Evolutionary conservation across 164 flowering plant genomes (phyloP).

Genomic region (Chloranthus sessilifolius): DNA sequence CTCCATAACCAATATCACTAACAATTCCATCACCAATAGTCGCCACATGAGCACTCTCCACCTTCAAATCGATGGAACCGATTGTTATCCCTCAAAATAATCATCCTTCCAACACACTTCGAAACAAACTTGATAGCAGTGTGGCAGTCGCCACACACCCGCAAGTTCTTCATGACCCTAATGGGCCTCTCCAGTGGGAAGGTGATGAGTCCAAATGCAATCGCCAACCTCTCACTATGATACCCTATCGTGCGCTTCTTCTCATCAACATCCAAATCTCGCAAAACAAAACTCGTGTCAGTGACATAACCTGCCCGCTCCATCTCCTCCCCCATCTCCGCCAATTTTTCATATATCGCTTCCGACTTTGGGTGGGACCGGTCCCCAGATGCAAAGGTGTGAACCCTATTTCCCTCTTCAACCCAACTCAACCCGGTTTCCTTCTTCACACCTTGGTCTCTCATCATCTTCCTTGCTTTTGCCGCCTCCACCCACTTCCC

Average conservation of each 20-base stretch:
- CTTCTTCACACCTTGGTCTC: conserved; percentile 76
- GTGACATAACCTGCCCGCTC: conserved; percentile 72
- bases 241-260: conserved; percentile 57
- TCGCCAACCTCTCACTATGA: conserved; percentile 89
- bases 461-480: conserved; percentile 66
- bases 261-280: conserved; percentile 60
- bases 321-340: conserved; percentile 64
- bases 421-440: conserved; percentile 98
- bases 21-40: conserved; percentile 97
- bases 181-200: conserved; percentile 68
- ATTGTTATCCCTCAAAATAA: conserved; percentile 79
- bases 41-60: conserved; percentile 84
- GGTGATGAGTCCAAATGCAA: conserved; percentile 76
- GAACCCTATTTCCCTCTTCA: conserved; percentile 78
- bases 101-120: conserved; percentile 61
- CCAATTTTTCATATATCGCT: conserved; percentile 66
- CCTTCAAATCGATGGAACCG: conserved; percentile 84
- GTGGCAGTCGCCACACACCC: conserved; percentile 92
- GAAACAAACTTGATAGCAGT: conserved; percentile 82
- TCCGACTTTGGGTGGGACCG: conserved; percentile 38
- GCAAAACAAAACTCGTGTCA: conserved; percentile 65
- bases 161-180: conserved; percentile 88
- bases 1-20: too few relatives aligned
- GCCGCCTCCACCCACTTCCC: conserved; percentile 87
- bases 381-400: conserved; percentile 77